Evolutionary conservation across 31 red algal genomes (phyloP), one percentile per base, ranked within the genome.

Genomic region (Bonnemaisonia californica): DNA sequence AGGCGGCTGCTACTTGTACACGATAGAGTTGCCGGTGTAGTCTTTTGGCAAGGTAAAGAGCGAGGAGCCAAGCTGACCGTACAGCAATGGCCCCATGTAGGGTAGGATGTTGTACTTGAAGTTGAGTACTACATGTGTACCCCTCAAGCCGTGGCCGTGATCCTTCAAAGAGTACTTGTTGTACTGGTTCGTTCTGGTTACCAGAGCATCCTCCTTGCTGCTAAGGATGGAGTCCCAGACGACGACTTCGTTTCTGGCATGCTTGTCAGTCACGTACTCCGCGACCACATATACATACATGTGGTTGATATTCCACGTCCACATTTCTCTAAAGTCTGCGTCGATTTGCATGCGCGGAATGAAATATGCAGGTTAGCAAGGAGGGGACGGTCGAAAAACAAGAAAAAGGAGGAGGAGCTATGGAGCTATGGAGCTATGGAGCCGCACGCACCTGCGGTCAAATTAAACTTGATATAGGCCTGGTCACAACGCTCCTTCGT

Each of bases 201-300:
- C 42, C 39, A 69, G 23, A 1, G 42, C 82, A 7, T 86, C 62
- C 19, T 37, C 19, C 8, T 74, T 62, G 12, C 71, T 57, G 16
- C 51, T 62, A 1, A 86, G 58, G 77, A 86, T 86, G 23, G 56
- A 34, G 38, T 86, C 82, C 82, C 82, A 86, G 18, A 86, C 71
- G 9, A 86, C 60, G 36, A 86, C 82, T 68, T 86, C 82, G 60
- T 86, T 86, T 29, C 82, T 48, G 28, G 41, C 5, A 77, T 86
- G 82, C 19, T 58, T 77, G 16, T 27, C 41, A 3, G 70, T 66
- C 30, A 54, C 71, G 38, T 76, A 86, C 59, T 86, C 82, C 3
- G 82, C 82, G 16, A 86, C 82, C 7, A 86, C 71, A 57, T 76
- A 86, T 18, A 86, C 82, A 77, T 86, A 86, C 71, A 86, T 76